Evolutionary conservation across 371 early-diverging fungal genomes (phyloP), one percentile per base, ranked within the genome.

Genomic region (Mucor racemosus): DNA sequence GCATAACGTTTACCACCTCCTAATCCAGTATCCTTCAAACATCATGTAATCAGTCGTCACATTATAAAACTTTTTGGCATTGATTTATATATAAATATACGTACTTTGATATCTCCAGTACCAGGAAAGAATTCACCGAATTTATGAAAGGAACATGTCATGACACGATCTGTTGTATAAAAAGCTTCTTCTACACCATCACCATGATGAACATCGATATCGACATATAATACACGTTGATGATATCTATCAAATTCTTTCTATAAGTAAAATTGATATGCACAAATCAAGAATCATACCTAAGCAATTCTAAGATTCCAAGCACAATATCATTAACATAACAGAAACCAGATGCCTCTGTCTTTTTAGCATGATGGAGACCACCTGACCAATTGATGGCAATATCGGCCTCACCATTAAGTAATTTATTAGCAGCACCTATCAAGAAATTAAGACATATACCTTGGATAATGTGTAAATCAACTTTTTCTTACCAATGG

Each of bases 181-280:
- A 99, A 99, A 2, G 99, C 99, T 79, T 99, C 99, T 77, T 97
- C 95, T 34, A 99, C 99, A 42, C 99, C 99, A 76, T 99, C 99
- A 10, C 99, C 99, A 77, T 99, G 99, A 78, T 99, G 99, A 34
- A 99, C 94, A 74, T 99, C 99, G 73, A 99, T 99, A 79, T 99
- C 99, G 69, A 99, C 91, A 82, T 99, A 99, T 36, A 99, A 81
- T 11, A 99, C 99, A 57, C 99, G 92, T 61, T 91, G 91, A 80
- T 99, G 93, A 74, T 91, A 91, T 59, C 73, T 68, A 31, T 34
- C 15, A 55, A 33, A 17, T 9, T 15, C 55, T 34, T 9, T 17
- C 7, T 7, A 10, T 48, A 26, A 26, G 26, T 26, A 26, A 26
- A 26, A 26, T 50, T 21, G 11, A 8, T 11, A 17, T 17, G 55